A percentile compares a stretch with the other conserved stretches of the same genome.
These are phyloP conservation scores for Vachellia collinsii DNA, from an alignment of 306 rosid genomes.

Conservation along the genomic window DNA sequence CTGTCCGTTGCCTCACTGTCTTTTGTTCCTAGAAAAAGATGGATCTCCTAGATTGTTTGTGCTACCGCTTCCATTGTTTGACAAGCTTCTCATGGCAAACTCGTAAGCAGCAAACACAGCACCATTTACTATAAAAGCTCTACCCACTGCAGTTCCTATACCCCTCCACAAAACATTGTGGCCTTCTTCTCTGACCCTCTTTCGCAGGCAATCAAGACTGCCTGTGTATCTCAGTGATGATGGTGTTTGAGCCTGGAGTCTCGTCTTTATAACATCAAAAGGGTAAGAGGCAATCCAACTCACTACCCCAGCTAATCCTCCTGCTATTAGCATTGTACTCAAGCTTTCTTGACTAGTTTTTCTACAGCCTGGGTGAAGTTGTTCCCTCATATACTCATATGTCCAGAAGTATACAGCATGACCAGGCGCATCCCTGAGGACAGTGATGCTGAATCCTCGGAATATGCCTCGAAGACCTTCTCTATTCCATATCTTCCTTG, in stretches of 20 bases:
- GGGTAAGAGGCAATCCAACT: constrained; percentile 82
- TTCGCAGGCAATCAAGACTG: constrained; percentile 59
- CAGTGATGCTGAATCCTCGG: constrained; percentile 71
- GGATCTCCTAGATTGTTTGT: constrained; percentile 19
- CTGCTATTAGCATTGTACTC: constrained; percentile 72
- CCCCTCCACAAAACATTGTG: constrained; percentile 65
- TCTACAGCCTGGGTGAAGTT: constrained; percentile 84
- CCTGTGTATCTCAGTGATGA: constrained; percentile 58
- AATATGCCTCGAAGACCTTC: constrained; percentile 72
- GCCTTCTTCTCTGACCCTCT: constrained; percentile 67
- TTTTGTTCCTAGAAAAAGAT: not conserved
- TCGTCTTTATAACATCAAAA: constrained; percentile 78
- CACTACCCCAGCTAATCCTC: constrained; percentile 85
- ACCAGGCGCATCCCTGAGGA: constrained; percentile 77
- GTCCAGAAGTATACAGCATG: constrained; percentile 70
- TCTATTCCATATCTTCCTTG: constrained; percentile 52
- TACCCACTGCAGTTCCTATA: constrained; percentile 68
- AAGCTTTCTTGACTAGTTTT: constrained; percentile 55
- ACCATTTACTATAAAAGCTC: constrained; percentile 87
- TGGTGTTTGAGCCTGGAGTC: constrained; percentile 71
- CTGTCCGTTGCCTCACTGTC: constrained; percentile 4
- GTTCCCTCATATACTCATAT: constrained; percentile 67
- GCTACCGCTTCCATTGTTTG: constrained; percentile 37
- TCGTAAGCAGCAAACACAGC: constrained; percentile 82
- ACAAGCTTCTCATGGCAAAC: constrained; percentile 60